These are phyloP conservation scores for Hypoxylon lenormandii DNA, from an alignment of 495 filamentous ascomycete species.

Conservation along the genomic window DNA sequence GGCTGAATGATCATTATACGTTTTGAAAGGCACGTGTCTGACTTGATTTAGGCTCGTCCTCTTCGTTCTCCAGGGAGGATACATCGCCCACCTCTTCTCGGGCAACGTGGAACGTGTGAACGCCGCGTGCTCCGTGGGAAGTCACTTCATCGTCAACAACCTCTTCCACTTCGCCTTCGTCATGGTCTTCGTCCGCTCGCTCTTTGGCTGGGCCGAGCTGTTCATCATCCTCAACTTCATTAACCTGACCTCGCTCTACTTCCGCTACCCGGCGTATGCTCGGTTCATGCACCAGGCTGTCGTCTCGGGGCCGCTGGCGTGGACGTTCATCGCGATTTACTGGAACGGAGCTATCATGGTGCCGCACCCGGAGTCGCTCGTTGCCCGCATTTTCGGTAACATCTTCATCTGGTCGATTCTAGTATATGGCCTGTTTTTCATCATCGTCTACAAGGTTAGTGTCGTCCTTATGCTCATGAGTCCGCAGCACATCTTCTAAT, in stretches of 20 bases:
- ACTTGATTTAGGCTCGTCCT: constrained; percentile 66
- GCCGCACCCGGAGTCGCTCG: constrained; percentile 63
- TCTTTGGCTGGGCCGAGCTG: constrained; percentile 78
- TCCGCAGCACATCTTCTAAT: constrained; percentile 12
- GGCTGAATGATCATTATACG: not conserved
- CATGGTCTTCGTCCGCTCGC: constrained; percentile 79
- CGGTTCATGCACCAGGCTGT: constrained; percentile 78
- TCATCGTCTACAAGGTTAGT: constrained; percentile 70
- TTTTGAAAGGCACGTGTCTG: not conserved
- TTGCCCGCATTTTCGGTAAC: constrained; percentile 82
- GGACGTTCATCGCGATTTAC: constrained; percentile 83
- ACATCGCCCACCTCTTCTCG: constrained; percentile 80
- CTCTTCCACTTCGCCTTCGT: constrained; percentile 81
- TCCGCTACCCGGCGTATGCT: constrained; percentile 75
- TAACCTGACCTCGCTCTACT: constrained; percentile 80
- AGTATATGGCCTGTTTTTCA: constrained; percentile 76
- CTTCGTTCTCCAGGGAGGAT: constrained; percentile 78
- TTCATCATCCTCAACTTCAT: constrained; percentile 82
- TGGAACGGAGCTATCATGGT: constrained; percentile 88
- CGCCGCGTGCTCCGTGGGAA: constrained; percentile 78
- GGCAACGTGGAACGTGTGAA: constrained; percentile 68
- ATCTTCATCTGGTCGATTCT: constrained; percentile 86
- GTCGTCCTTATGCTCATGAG: not conserved
- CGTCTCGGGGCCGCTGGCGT: constrained; percentile 81
- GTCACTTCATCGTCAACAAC: constrained; percentile 88